Evolutionary conservation across 2,329 filamentous ascomycete species (phyloP).

Genomic region (Exophiala lecanii-corni): DNA sequence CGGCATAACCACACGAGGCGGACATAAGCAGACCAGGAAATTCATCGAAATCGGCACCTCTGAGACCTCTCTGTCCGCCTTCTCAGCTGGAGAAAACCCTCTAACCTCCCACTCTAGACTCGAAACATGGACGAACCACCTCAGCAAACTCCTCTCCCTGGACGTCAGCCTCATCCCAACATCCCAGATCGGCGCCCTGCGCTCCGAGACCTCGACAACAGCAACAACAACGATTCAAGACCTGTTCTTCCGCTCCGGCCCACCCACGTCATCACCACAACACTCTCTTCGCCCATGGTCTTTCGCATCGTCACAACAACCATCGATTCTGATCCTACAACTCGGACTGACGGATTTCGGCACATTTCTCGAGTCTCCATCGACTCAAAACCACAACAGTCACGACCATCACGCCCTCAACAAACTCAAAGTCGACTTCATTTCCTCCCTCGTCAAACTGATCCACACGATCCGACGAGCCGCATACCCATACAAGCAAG

Average conservation of each 20-base stretch:
- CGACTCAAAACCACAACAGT: constrained; percentile 1
- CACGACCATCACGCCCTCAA: constrained; percentile 5
- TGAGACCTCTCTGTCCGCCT: constrained; percentile 2
- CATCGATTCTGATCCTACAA: constrained; percentile 32
- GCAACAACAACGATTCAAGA: constrained; percentile 10
- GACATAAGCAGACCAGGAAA: constrained; percentile 1
- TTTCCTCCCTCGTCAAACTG: constrained; percentile 30
- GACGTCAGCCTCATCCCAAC: constrained; percentile 4
- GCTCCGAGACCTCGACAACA: not conserved
- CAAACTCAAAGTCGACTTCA: constrained; percentile 15
- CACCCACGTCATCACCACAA: constrained; percentile 29
- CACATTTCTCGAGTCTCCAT: constrained; percentile 4
- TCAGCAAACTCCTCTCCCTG: constrained; percentile 3
- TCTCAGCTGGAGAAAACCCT: not conserved
- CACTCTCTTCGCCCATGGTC: constrained; percentile 33
- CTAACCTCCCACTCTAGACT: constrained; percentile 1
- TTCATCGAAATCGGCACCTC: constrained; percentile 23
- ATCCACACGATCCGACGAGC: constrained; percentile 32
- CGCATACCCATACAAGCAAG: constrained; percentile 21
- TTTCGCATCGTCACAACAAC: constrained; percentile 31
- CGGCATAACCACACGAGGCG: not conserved
- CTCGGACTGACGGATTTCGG: constrained; percentile 15
- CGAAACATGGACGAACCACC: constrained; percentile 5
- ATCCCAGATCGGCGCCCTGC: constrained; percentile 7
- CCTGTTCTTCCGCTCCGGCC: constrained; percentile 23